Conservation (phyloP, 2,329 filamentous ascomycete species). For the Penicillium crustosum region DNA sequence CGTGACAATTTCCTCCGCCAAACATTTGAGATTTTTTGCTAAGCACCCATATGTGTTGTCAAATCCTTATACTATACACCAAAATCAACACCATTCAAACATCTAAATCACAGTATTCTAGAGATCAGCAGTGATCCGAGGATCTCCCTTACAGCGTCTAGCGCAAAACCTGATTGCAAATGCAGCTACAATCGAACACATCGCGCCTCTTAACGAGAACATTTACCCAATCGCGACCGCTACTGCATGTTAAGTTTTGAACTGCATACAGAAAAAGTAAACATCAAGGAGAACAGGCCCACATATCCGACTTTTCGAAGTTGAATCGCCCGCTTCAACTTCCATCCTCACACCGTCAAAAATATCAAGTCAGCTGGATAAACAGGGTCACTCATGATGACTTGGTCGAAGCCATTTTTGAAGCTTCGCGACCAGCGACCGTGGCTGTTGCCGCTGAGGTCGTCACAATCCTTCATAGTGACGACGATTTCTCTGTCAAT, state of each 20-base stretch:
- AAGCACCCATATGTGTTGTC: background rate
- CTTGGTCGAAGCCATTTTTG: constrained; percentile 12
- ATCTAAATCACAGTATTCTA: background rate
- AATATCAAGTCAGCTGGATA: background rate
- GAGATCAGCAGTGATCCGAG: background rate
- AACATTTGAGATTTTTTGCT: background rate
- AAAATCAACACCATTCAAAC: background rate
- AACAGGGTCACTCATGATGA: background rate
- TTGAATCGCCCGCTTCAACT: background rate
- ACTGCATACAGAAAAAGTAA: constrained; percentile 1
- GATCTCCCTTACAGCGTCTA: constrained; percentile 1
- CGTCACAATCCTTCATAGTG: constrained; percentile 58
- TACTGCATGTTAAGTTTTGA: background rate
- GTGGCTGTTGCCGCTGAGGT: constrained; percentile 50
- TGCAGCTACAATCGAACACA: background rate
- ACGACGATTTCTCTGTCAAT: constrained; percentile 45
- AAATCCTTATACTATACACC: background rate
- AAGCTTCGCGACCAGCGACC: constrained; percentile 11
- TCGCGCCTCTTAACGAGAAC: background rate
- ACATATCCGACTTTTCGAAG: background rate
- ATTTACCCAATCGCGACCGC: background rate
- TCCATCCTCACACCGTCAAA: background rate
- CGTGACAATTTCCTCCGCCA: background rate
- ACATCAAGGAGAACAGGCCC: background rate
- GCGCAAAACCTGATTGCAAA: background rate